These are phyloP conservation scores for Luvunga scandens DNA, from an alignment of 345 rosid genomes.

Conservation along the genomic window DNA sequence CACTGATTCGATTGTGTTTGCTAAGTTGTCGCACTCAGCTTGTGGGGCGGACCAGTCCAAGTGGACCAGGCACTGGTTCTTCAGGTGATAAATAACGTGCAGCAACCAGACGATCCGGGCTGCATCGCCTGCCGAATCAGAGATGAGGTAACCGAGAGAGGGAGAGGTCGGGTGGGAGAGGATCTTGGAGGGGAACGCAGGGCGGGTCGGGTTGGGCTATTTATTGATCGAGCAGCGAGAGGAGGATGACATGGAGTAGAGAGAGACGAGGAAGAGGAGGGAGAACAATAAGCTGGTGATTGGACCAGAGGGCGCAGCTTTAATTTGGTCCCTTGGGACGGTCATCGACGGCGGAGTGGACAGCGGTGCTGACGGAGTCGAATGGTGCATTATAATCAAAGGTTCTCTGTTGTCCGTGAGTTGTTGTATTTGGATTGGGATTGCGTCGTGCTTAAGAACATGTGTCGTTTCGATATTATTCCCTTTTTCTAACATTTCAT, in stretches of 20 bases:
- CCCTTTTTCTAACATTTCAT: neutral
- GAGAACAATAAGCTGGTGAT: constrained; percentile 57
- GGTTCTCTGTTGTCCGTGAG: no score
- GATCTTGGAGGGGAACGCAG: constrained; percentile 35
- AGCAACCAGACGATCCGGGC: constrained; percentile 72
- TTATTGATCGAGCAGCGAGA: neutral
- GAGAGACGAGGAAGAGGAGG: constrained; percentile 58
- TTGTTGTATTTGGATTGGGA: no score
- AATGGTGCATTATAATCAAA: neutral
- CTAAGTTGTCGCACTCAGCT: no score
- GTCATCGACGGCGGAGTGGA: constrained; percentile 15
- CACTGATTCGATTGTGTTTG: no score
- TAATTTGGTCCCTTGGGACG: constrained; percentile 39
- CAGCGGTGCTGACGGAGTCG: neutral
- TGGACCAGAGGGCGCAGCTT: constrained; percentile 48
- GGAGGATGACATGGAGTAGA: constrained; percentile 30
- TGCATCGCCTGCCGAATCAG: constrained; percentile 70
- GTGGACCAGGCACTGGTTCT: constrained; percentile 44
- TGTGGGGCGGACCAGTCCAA: no score
- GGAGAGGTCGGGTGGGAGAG: constrained; percentile 63
- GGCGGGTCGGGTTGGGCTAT: constrained; percentile 42
- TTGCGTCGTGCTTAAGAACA: neutral
- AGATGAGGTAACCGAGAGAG: constrained; percentile 67
- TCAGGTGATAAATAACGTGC: constrained; percentile 80
- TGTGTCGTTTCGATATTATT: neutral